phyloP scores from a whole-genome alignment of 306 rosid species.

The Cyamopsis tetragonoloba region DNA sequence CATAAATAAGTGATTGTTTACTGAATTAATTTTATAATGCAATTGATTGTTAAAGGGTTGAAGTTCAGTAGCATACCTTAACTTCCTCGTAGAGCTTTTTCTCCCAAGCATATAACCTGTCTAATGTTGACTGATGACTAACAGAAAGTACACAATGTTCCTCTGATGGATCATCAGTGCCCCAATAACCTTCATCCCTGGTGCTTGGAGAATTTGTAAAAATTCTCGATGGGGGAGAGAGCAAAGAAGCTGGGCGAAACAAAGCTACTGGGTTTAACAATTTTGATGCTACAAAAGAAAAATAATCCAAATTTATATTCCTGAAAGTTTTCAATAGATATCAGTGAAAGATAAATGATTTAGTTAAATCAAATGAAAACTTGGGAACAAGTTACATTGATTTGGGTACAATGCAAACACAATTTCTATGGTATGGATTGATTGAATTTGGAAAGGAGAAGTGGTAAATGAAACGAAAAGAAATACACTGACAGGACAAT shows the following conservation, averaged over 20 bases:
- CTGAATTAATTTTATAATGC: not conserved
- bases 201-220: slow-evolving; percentile 40
- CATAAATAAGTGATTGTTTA: not conserved
- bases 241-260: slow-evolving; percentile 78
- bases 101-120: slow-evolving; percentile 88
- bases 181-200: slow-evolving; percentile 47
- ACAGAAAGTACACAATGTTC: slow-evolving; percentile 51
- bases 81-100: slow-evolving; percentile 93
- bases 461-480: not conserved
- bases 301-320: not conserved
- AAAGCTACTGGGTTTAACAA: slow-evolving; percentile 90
- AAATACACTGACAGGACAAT: not conserved
- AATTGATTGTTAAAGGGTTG: not conserved
- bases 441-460: slow-evolving; percentile 3
- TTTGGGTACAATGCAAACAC: not conserved
- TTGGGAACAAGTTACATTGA: not conserved
- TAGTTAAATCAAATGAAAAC: not conserved
- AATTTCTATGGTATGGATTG: not conserved
- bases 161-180: slow-evolving; percentile 46
- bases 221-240: slow-evolving; percentile 64
- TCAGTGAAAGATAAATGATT: not conserved
- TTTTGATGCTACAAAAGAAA: slow-evolving; percentile 60
- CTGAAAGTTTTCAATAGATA: slow-evolving; percentile 5
- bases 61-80: slow-evolving; percentile 45
- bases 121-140: slow-evolving; percentile 83